These are phyloP conservation scores for Sporothrix luriei DNA, from an alignment of 2,329 filamentous ascomycete genomes.

Conservation along the genomic window DNA sequence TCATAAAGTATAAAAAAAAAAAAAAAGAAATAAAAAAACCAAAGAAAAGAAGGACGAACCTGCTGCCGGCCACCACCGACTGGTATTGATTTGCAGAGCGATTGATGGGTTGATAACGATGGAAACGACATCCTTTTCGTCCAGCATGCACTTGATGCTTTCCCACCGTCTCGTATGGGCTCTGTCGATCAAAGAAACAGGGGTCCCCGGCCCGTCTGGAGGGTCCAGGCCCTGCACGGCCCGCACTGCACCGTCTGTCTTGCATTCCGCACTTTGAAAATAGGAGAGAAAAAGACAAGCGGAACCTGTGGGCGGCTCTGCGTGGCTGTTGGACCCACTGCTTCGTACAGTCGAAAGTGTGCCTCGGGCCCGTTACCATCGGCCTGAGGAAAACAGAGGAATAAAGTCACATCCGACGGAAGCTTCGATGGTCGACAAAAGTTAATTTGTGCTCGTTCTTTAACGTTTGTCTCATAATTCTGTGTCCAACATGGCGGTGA, in stretches of 20 bases:
- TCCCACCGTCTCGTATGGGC: constrained; percentile 1
- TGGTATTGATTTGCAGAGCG: no score
- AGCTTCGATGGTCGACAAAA: no score
- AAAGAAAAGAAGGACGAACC: no score
- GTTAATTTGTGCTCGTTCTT: no score
- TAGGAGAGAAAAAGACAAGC: neutral
- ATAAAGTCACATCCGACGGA: neutral
- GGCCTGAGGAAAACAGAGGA: neutral
- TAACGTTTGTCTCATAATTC: neutral
- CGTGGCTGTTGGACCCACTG: neutral
- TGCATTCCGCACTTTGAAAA: constrained; percentile 1
- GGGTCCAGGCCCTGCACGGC: neutral
- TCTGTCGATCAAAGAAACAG: neutral
- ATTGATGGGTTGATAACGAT: neutral
- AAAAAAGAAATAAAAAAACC: no score
- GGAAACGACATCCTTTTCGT: neutral
- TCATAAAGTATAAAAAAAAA: neutral
- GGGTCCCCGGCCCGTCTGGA: neutral
- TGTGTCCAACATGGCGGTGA: neutral
- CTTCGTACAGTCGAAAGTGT: neutral
- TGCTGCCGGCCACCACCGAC: no score
- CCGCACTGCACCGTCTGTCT: neutral
- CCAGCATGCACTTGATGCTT: neutral
- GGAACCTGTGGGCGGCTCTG: constrained; percentile 7
- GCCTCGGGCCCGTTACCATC: constrained; percentile 7